phyloP scores from a whole-genome alignment of 129 eudicot genomes.

The Pseudognaphalium luteoalbum region DNA sequence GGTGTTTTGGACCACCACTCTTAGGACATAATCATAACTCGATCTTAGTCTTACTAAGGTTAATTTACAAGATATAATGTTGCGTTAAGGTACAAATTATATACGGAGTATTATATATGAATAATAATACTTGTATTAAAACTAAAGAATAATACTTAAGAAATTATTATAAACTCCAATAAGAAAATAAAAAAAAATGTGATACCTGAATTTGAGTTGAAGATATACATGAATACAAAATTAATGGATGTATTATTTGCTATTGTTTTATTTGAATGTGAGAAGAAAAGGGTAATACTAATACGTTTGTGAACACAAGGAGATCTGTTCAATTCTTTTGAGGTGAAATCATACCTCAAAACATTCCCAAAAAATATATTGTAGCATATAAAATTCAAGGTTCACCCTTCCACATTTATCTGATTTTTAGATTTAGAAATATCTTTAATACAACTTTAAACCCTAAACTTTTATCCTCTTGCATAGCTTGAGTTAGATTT shows the following conservation, averaged over 20 bases:
- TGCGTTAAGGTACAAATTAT: background rate
- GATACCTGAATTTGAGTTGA: too few species aligned
- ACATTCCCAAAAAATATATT: constrained; percentile 30
- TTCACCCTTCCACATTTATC: constrained; percentile 29
- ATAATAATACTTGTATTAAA: background rate
- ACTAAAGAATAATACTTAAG: too few species aligned
- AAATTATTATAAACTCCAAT: too few species aligned
- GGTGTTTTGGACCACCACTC: constrained; percentile 34
- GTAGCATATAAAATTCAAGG: constrained; percentile 16
- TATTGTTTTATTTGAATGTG: background rate
- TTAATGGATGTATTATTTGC: too few species aligned
- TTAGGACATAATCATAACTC: constrained; percentile 34
- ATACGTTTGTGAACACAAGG: constrained; percentile 29
- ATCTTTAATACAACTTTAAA: too few species aligned
- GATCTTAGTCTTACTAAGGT: too few species aligned
- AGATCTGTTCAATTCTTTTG: constrained; percentile 37
- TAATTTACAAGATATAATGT: too few species aligned
- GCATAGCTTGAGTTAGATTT: too few species aligned
- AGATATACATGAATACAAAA: too few species aligned
- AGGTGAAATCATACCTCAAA: constrained; percentile 34
- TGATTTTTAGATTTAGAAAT: background rate
- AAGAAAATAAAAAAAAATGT: too few species aligned
- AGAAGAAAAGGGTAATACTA: background rate
- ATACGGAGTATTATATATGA: too few species aligned
- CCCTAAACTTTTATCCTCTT: too few species aligned